Evolutionary conservation across 345 rosid species (phyloP).

Genomic region (Moricandia moricandioides): DNA sequence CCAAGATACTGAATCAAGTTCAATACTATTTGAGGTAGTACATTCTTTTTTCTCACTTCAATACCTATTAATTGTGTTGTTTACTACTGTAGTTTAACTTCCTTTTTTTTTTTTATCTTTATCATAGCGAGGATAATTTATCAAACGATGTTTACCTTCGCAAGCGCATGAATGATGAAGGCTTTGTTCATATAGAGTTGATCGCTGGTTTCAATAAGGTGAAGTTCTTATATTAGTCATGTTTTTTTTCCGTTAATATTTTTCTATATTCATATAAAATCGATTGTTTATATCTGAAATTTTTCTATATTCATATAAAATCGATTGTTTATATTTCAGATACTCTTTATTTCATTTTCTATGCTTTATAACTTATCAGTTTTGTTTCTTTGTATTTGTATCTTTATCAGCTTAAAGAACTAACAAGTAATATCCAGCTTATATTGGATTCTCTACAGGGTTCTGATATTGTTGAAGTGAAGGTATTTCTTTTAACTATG

Average conservation of each 20-base stretch:
- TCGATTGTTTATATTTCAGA: not conserved
- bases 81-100: not conserved
- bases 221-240: conserved; percentile 25
- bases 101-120: not conserved
- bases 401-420: conserved; percentile 45
- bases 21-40: conserved; percentile 75
- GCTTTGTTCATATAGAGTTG: conserved; percentile 68
- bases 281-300: no score
- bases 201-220: conserved; percentile 75
- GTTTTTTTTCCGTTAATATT: not conserved
- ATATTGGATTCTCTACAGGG: conserved; percentile 54
- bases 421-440: conserved; percentile 53
- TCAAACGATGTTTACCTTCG: conserved; percentile 56
- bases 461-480: no score
- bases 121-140: conserved; percentile 64
- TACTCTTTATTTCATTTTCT: not conserved
- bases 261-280: no score
- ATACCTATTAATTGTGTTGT: not conserved
- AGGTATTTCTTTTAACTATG: no score
- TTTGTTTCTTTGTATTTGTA: not conserved
- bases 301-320: no score
- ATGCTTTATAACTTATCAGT: not conserved
- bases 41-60: not conserved
- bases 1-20: not conserved
- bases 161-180: conserved; percentile 71